Conservation (phyloP, 2,329 filamentous ascomycete genomes). For the Aspergillus clavatus region DNA sequence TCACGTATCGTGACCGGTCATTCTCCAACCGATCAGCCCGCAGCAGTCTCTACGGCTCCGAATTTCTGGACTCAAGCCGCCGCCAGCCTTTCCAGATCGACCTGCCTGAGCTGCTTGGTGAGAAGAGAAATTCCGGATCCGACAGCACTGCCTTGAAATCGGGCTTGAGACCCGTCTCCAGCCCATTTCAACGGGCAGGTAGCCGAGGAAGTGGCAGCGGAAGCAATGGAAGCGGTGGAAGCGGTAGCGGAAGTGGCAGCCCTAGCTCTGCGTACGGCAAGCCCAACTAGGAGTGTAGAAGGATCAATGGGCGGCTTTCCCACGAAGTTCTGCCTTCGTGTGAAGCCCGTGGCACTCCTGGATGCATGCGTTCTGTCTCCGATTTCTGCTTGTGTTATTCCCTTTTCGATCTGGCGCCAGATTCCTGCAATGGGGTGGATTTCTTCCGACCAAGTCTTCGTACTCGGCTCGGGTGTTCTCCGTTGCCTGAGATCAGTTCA, state of each 20-base stretch:
- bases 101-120: constrained; percentile 26
- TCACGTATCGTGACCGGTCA: constrained; percentile 35
- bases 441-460: constrained; percentile 5
- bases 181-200: constrained; percentile 38
- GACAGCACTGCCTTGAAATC: constrained; percentile 32
- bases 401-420: constrained; percentile 4
- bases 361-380: constrained; percentile 4
- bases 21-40: constrained; percentile 39
- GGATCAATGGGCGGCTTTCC: background rate
- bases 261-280: constrained; percentile 36
- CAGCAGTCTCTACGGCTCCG: constrained; percentile 35
- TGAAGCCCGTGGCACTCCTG: constrained; percentile 1
- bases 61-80: constrained; percentile 29
- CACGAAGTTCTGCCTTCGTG: background rate
- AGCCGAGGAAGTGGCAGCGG: constrained; percentile 48
- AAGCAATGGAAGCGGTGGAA: constrained; percentile 39
- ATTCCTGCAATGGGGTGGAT: constrained; percentile 4
- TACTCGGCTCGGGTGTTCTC: constrained; percentile 1
- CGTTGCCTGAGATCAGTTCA: background rate
- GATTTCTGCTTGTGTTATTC: constrained; percentile 10
- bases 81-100: constrained; percentile 29
- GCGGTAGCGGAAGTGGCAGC: constrained; percentile 38
- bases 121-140: constrained; percentile 30
- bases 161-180: constrained; percentile 33
- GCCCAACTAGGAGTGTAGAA: constrained; percentile 15